Evolutionary conservation across 2,329 filamentous ascomycete genomes (phyloP).

Genomic region (Colletotrichum destructivum): DNA sequence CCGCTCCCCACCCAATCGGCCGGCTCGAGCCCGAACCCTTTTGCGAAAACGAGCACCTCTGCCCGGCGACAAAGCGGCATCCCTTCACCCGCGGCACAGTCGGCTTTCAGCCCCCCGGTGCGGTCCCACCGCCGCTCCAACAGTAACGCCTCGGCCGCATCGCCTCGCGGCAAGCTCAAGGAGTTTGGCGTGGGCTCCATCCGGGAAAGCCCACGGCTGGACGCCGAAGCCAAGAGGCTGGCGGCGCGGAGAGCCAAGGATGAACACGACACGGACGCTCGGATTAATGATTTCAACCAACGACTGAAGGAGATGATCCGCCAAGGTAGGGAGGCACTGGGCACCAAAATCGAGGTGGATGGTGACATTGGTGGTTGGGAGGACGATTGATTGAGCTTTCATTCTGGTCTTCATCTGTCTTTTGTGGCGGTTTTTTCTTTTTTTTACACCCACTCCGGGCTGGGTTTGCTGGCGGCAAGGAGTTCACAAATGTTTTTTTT

Average conservation of each 20-base stretch:
- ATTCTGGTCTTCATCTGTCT: background rate
- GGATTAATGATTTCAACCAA: conserved; percentile 84
- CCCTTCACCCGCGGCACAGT: conserved; percentile 42
- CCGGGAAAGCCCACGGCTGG: conserved; percentile 64
- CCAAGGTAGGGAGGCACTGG: conserved; percentile 89
- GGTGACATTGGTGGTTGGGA: conserved; percentile 59
- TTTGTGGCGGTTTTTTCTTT: conserved; percentile 36
- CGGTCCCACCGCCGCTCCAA: conserved; percentile 61
- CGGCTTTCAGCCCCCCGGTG: conserved; percentile 41
- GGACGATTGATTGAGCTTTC: conserved; percentile 50
- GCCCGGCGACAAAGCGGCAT: conserved; percentile 45
- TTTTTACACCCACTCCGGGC: background rate
- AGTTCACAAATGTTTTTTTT: conserved; percentile 23
- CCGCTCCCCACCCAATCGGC: conserved; percentile 52
- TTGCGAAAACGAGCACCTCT: conserved; percentile 44
- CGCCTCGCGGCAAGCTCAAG: conserved; percentile 48
- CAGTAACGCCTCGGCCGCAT: conserved; percentile 61
- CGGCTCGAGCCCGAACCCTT: conserved; percentile 44
- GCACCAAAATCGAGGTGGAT: conserved; percentile 78
- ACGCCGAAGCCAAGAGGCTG: conserved; percentile 80
- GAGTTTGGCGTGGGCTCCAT: conserved; percentile 47
- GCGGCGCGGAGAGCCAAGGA: conserved; percentile 80
- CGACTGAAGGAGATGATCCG: conserved; percentile 89
- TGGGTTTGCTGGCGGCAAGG: conserved; percentile 14
- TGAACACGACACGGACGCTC: conserved; percentile 84